Base-by-base conservation (phyloP, 352 stramenopile species). In the Phytophthora tentaculata region DNA sequence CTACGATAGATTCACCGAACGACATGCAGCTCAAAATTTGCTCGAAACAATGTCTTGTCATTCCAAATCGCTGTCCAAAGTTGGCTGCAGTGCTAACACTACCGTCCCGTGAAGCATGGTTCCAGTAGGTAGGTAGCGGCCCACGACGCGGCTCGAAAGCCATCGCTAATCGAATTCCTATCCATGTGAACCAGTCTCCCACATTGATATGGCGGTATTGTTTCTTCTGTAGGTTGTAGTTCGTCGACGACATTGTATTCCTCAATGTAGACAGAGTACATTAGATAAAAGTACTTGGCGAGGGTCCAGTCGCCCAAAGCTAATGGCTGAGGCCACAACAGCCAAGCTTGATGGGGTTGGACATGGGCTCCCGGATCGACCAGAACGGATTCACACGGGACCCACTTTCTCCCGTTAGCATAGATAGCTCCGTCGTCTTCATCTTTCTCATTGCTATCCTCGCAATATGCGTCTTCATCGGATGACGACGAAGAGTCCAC, bases 31-130 rank as follows among this genome's bases (percentile, higher is more conserved):
- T 28, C 22, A 51, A 16, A 3, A 50, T 41, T 26, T 60, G 13
- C n/a, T 60, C 37, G 10, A 50, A 60, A 14, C 22, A 41, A 22
- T 60, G 37, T 4, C 37, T 12, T 26, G 10, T 37, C 52, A 58
- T 58, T 7, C 19, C 9, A 35, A 37, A 58, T 4, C 53, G 35
- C 2, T 35, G 4, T 12, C 53, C 53, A 39, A 41, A 49, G 19
- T 50, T 50, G 8, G 10, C 32, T 39, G 22, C 8, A 5, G 23
- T 50, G 5, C 3, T 17, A 13, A 54, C 47, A 3, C 13, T 7
- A 13, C 47, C 24, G 5, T 54, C 23, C 16, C 39, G 2, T 8
- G 32, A 10, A 10, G 2, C 8, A 35, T 22, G n/a, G n/a, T 20
- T 14, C 32, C 32, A 39, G 10, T 39, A 39, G 7, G 10, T 14